Conservation (phyloP, 2,329 filamentous ascomycete genomes). For the Uncinocarpus reesii region DNA sequence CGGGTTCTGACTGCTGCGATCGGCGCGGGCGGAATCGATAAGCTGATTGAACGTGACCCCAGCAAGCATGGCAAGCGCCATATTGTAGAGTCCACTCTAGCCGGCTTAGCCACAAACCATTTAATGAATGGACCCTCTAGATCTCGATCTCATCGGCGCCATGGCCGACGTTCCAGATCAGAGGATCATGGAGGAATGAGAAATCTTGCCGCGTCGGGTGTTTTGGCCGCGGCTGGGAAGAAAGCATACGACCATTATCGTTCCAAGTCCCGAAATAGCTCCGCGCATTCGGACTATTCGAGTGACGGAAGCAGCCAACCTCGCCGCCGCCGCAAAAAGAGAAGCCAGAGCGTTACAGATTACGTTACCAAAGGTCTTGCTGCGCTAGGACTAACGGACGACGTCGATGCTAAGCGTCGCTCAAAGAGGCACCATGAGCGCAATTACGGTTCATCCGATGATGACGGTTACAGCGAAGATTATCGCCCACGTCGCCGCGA, state of each 20-base stretch:
- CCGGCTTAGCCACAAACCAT: constrained; percentile 75
- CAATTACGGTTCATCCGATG: constrained; percentile 25
- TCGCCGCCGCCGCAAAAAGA: constrained; percentile 40
- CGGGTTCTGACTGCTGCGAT: constrained; percentile 78
- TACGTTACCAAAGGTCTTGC: constrained; percentile 38
- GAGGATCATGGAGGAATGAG: constrained; percentile 38
- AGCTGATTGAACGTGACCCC: constrained; percentile 56
- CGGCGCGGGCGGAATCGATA: constrained; percentile 77
- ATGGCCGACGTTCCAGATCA: constrained; percentile 30
- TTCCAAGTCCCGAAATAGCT: constrained; percentile 31
- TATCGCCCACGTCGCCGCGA: constrained; percentile 25
- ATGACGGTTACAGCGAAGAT: constrained; percentile 32
- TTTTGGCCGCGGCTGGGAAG: constrained; percentile 41
- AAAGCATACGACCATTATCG: constrained; percentile 38
- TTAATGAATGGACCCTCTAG: constrained; percentile 73
- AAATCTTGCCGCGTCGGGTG: constrained; percentile 35
- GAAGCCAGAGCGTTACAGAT: constrained; percentile 39
- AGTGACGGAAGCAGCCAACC: constrained; percentile 45
- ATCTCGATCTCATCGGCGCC: constrained; percentile 18
- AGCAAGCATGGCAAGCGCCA: constrained; percentile 67
- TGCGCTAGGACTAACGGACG: constrained; percentile 35
- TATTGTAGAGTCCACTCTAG: constrained; percentile 75
- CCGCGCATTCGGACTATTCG: constrained; percentile 25
- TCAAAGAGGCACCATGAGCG: constrained; percentile 24
- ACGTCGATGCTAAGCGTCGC: constrained; percentile 7